Base-by-base conservation (phyloP, 495 filamentous ascomycete species). In the Usnea hakonensis region DNA sequence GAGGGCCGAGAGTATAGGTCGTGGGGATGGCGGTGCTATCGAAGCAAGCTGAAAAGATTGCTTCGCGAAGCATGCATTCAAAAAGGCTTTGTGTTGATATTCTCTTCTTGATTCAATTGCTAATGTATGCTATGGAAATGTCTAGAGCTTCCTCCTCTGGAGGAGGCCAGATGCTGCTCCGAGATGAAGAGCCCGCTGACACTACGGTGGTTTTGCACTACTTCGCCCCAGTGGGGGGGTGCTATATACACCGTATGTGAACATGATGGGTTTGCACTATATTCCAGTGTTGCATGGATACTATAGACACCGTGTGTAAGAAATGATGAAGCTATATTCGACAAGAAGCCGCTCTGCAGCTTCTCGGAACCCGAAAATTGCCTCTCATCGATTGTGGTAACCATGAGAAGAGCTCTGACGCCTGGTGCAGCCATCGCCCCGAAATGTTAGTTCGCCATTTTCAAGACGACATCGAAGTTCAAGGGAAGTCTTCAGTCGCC, bases 281-380 rank as follows among this genome's bases (percentile, higher is more conserved):
- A 17, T 5, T 35, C 26, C 26, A 44, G 38, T 44, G 57, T 44
- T 58, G 30, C 40, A 36, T 41, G 57, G 30, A 48, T 26, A 16
- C 10, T 16, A 58, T 41, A 26, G 28, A 50, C 46, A 50, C 21
- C 23, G 46, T 50, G 23, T 50, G 46, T 50, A 30, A 30, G 46
- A 5, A 5, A 4, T 50, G 46, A 30, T 57, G 11, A 19, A 40
- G 35, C 28, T 17, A 57, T 21, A 57, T 28, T n/a, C 14, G 23
- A 57, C 8, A 3, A 61, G 48, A 55, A 55, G 36, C 38, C 23
- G 58, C 58, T 54, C 58, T 54, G 46, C 58, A 21, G 35, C 58
- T 33, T 61, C 35, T 23, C 38, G 14, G 11, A 52, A 54, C 33
- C 17, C 19, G 14, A 61, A 41, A 54, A 21, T 5, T 30, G 16